Evolutionary conservation across 2,329 filamentous ascomycete species (phyloP).

Genomic region (Epichloe gansuensis): DNA sequence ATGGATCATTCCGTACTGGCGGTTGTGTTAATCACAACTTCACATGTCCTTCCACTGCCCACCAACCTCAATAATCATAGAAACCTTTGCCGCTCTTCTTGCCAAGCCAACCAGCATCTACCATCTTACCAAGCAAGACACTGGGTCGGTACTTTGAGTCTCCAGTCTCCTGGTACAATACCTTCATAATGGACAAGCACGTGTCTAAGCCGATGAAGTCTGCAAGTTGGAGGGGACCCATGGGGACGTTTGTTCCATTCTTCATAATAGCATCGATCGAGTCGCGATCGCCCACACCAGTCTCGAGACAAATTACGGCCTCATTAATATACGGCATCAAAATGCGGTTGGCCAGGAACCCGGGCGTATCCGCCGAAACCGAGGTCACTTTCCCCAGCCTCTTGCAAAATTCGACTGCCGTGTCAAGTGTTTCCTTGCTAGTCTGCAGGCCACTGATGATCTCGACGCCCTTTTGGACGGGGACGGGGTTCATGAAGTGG

Average conservation of each 20-base stretch:
- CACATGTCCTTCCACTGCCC: neutral
- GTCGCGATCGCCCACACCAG: conserved; percentile 75
- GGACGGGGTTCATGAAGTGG: conserved; percentile 99
- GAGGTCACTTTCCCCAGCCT: conserved; percentile 90
- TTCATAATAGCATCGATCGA: conserved; percentile 98
- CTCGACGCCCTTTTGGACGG: conserved; percentile 92
- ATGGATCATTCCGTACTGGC: neutral
- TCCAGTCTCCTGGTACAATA: conserved; percentile 79
- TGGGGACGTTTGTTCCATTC: conserved; percentile 96
- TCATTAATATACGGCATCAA: conserved; percentile 99
- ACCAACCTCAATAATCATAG: conserved; percentile 58
- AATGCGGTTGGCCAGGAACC: conserved; percentile 92
- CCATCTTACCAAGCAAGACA: conserved; percentile 84
- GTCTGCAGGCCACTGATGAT: conserved; percentile 95
- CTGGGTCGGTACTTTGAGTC: conserved; percentile 93
- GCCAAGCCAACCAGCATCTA: conserved; percentile 92
- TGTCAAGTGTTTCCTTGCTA: conserved; percentile 66
- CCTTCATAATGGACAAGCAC: conserved; percentile 93
- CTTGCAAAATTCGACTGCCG: conserved; percentile 74
- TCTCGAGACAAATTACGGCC: conserved; percentile 91
- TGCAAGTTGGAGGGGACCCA: conserved; percentile 86
- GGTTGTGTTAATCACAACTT: neutral
- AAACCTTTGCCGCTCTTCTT: conserved; percentile 98
- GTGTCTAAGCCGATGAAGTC: conserved; percentile 98
- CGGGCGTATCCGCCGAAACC: conserved; percentile 77